A percentile compares a stretch with the other conserved stretches of the same genome.
These are phyloP conservation scores for Colletotrichum higginsianum DNA, from an alignment of 2,329 filamentous ascomycete genomes.

Conservation along the genomic window DNA sequence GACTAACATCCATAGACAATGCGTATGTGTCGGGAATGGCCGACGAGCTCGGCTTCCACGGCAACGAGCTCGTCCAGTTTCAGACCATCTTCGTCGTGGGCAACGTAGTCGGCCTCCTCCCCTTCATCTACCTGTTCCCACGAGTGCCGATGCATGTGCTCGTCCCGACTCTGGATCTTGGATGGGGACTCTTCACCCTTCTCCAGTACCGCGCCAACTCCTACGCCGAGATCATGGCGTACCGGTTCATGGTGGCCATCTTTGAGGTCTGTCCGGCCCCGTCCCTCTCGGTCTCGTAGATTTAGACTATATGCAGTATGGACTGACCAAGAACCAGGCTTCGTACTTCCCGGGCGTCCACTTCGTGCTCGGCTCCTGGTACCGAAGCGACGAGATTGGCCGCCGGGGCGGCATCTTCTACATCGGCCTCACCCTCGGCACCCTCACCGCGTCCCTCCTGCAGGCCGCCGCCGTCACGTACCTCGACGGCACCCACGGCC, in stretches of 20 bases:
- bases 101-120: slow-evolving; percentile 65
- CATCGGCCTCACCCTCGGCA: slow-evolving; percentile 65
- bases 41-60: slow-evolving; percentile 29
- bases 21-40: slow-evolving; percentile 32
- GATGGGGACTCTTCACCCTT: slow-evolving; percentile 71
- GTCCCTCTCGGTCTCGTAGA: slow-evolving; percentile 63
- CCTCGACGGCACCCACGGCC: slow-evolving; percentile 60
- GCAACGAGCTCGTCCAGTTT: slow-evolving; percentile 26
- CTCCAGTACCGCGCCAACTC: slow-evolving; percentile 66
- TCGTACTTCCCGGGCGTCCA: slow-evolving; percentile 59
- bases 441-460: slow-evolving; percentile 66
- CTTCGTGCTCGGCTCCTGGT: slow-evolving; percentile 68
- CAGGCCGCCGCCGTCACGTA: slow-evolving; percentile 58
- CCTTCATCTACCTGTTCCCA: slow-evolving; percentile 67
- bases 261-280: slow-evolving; percentile 53
- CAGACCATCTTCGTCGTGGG: slow-evolving; percentile 51
- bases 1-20: slow-evolving; percentile 10
- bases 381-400: slow-evolving; percentile 71
- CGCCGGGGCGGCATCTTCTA: slow-evolving; percentile 76
- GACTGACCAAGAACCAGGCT: slow-evolving; percentile 38
- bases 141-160: slow-evolving; percentile 63
- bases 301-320: not conserved
- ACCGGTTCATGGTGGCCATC: slow-evolving; percentile 58
- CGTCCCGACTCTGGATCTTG: slow-evolving; percentile 65
- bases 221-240: slow-evolving; percentile 61